Evolutionary conservation across 805 yeast species (phyloP).

Genomic region (Priceomyces melissophilus): DNA sequence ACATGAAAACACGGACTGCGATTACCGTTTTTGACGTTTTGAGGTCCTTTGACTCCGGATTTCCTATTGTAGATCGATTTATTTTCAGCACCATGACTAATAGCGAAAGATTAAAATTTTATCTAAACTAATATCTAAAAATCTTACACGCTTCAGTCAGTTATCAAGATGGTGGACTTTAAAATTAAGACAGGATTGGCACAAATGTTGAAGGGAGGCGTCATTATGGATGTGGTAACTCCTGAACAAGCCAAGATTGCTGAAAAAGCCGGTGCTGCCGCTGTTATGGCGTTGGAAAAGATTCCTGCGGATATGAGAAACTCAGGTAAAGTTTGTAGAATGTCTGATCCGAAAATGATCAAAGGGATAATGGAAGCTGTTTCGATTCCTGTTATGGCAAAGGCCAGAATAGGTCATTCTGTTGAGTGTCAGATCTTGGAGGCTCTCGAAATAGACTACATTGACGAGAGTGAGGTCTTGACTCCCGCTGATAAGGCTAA

Average conservation of each 20-base stretch:
- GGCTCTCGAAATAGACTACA: constrained; percentile 69
- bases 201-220: constrained; percentile 81
- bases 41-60: too few relatives aligned
- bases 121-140: neutral
- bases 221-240: constrained; percentile 70
- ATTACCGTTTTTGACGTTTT: too few relatives aligned
- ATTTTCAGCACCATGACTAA: neutral
- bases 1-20: too few relatives aligned
- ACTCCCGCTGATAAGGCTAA: constrained; percentile 73
- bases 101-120: neutral
- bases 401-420: constrained; percentile 77
- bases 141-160: too few relatives aligned
- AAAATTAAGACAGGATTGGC: constrained; percentile 76
- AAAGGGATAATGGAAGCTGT: constrained; percentile 68
- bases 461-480: constrained; percentile 81
- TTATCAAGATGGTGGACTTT: constrained; percentile 28
- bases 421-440: constrained; percentile 80
- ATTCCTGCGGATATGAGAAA: constrained; percentile 85
- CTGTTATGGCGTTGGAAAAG: constrained; percentile 84
- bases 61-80: neutral
- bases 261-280: constrained; percentile 82
- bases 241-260: constrained; percentile 80
- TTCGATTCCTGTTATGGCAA: constrained; percentile 79
- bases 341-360: constrained; percentile 83
- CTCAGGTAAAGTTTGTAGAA: constrained; percentile 78